These are phyloP conservation scores for Penicillium sp. DNA, from an alignment of 2,329 filamentous ascomycete species.

Conservation along the genomic window DNA sequence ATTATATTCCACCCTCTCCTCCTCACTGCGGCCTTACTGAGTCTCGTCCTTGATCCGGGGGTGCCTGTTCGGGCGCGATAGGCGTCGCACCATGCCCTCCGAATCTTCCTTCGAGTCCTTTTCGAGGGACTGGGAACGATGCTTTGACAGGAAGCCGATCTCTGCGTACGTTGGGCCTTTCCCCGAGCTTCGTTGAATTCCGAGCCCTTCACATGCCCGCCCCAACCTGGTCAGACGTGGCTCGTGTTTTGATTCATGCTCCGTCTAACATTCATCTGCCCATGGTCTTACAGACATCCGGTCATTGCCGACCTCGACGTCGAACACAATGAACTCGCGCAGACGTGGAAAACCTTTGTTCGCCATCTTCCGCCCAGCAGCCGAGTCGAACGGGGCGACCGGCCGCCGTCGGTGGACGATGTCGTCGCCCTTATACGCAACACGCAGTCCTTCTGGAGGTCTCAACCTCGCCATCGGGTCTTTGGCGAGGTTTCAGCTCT, in stretches of 20 bases:
- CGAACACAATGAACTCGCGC: constrained; percentile 41
- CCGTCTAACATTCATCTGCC: constrained; percentile 5
- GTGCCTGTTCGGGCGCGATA: constrained; percentile 14
- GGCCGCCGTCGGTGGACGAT: constrained; percentile 33
- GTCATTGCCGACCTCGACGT: constrained; percentile 39
- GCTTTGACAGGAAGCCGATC: constrained; percentile 34
- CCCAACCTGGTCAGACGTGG: background rate
- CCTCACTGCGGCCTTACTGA: background rate
- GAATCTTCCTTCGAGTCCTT: constrained; percentile 9
- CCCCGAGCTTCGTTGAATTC: background rate
- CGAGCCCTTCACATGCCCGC: background rate
- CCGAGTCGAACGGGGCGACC: constrained; percentile 32
- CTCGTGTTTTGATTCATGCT: background rate
- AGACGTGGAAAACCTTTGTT: constrained; percentile 40
- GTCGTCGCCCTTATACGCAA: constrained; percentile 30
- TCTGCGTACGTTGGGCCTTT: constrained; percentile 27
- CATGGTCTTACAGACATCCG: constrained; percentile 25
- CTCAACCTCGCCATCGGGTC: constrained; percentile 29
- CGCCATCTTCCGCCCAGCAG: constrained; percentile 32
- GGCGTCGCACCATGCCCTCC: constrained; percentile 26
- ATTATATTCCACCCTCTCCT: background rate
- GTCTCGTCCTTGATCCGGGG: constrained; percentile 4
- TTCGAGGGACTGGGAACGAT: constrained; percentile 26
- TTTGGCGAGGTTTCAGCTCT: constrained; percentile 31
- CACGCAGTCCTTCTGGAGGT: constrained; percentile 33